phyloP scores from a whole-genome alignment of 441 rosid species.

The Adansonia gregorii region DNA sequence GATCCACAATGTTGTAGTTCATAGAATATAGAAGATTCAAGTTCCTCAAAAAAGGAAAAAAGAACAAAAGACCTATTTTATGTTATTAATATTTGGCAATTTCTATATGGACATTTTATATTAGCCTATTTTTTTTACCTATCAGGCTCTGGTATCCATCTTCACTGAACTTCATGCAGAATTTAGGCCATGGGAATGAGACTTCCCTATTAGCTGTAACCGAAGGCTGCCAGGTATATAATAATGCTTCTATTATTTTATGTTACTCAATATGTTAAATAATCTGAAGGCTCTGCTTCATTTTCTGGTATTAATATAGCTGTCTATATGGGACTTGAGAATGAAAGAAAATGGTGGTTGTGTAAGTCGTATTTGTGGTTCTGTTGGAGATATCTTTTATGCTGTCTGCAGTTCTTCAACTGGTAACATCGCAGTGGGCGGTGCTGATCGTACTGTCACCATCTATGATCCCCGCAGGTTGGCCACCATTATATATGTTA shows the following conservation, averaged over 20 bases:
- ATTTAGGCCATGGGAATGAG: conserved; percentile 46
- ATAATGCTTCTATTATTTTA: conserved; percentile 18
- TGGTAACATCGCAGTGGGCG: conserved; percentile 65
- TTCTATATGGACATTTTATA: conserved; percentile 17
- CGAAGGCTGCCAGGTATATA: conserved; percentile 71
- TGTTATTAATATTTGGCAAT: neutral
- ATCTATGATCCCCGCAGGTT: conserved; percentile 83
- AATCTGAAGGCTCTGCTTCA: conserved; percentile 26
- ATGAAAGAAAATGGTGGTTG: conserved; percentile 61
- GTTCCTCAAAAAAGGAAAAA: neutral
- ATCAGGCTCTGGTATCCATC: conserved; percentile 72
- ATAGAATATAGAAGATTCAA: conserved; percentile 10
- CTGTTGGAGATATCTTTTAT: conserved; percentile 58
- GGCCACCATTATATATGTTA: conserved; percentile 24
- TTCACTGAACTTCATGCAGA: conserved; percentile 52
- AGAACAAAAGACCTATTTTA: neutral
- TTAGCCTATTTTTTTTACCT: conserved; percentile 17
- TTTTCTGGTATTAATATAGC: conserved; percentile 42
- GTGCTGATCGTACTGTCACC: conserved; percentile 70
- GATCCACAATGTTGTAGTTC: neutral
- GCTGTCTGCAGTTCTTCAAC: conserved; percentile 60
- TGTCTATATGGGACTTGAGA: conserved; percentile 64
- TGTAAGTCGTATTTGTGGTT: conserved; percentile 54
- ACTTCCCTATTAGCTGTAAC: conserved; percentile 52
- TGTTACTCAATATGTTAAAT: conserved; percentile 13